Percentiles rank a stretch among this genome's conserved stretches.
phyloP scores from a whole-genome alignment of 2,329 filamentous ascomycete species.

The Fusarium udum region DNA sequence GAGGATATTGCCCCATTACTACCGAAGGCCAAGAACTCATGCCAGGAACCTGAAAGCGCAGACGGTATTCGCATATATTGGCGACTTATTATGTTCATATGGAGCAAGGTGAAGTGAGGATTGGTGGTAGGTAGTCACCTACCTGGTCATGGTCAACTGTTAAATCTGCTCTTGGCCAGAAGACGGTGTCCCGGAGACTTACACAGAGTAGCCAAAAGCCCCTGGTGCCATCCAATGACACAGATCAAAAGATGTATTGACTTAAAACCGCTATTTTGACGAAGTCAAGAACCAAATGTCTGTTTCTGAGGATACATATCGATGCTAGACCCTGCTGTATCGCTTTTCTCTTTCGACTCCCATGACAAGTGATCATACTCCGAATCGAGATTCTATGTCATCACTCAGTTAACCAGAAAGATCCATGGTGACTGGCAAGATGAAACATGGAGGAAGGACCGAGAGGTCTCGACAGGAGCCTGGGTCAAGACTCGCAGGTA shows the following conservation, averaged over 20 bases:
- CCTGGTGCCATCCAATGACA: no score
- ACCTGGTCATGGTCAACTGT: background rate
- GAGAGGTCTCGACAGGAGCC: no score
- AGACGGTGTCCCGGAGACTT: background rate
- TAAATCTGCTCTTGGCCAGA: background rate
- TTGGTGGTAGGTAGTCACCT: background rate
- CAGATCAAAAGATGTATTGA: background rate
- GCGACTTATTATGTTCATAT: background rate
- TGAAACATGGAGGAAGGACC: background rate
- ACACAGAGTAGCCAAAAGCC: background rate
- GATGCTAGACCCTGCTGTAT: no score
- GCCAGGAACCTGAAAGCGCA: background rate
- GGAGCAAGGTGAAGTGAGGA: background rate
- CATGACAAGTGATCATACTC: accelerated
- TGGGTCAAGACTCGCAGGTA: background rate
- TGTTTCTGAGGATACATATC: background rate
- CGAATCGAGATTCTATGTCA: background rate
- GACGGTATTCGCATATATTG: background rate
- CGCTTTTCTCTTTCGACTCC: background rate
- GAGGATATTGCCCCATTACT: no score
- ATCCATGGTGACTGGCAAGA: background rate
- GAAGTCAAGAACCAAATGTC: background rate
- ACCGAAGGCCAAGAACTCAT: no score
- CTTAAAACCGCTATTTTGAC: background rate
- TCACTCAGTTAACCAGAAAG: background rate